Evolutionary conservation across 2,329 filamentous ascomycete species (phyloP), one percentile per base, ranked within the genome.

Genomic region (Kalaharituber pfeilii): DNA sequence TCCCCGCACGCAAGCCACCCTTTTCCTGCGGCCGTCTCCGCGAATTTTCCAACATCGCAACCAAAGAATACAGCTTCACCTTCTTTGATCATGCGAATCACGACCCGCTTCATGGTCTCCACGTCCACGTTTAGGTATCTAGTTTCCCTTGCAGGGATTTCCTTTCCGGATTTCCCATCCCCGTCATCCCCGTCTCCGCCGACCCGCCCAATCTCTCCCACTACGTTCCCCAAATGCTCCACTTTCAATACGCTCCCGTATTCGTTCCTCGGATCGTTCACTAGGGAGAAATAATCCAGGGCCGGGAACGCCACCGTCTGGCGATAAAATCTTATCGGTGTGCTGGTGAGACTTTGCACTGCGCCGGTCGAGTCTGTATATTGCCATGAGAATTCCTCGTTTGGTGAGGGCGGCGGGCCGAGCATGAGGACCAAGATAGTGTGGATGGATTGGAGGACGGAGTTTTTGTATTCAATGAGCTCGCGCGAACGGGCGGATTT

Each of bases 11-110:
- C 81, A 63, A 82, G 78, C 3, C 94, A 71, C 1, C 76, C 74
- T 84, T 94, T 87, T 65, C 94, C 79, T 15, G 86, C 86, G 2
- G 75, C 73, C 1, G 62, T 63, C 65, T 88, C 81, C 54, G 78
- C 83, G 68, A 82, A 88, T 67, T 94, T 84, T 58, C 86, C 86
- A 0, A 94, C 86, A 63, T 94, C 87, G 51, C 78, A 83, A 54
- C 87, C 87, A 66, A 94, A 94, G 74, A 94, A 94, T 51, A 94
- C 77, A 8, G 87, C 86, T 4, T 85, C 70, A 1, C 85, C 86
- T 9, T 80, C 79, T 64, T 79, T 77, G 50, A 94, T 76, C 84
- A 87, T 91, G 27, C 76, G 73, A 50, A 93, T 78, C 62, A 81
- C 84, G 0, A 82, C 80, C 0, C 71, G 65, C 68, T 93, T 93